phyloP scores from a whole-genome alignment of 148 eudicot species.

The Amaranthus palmeri region DNA sequence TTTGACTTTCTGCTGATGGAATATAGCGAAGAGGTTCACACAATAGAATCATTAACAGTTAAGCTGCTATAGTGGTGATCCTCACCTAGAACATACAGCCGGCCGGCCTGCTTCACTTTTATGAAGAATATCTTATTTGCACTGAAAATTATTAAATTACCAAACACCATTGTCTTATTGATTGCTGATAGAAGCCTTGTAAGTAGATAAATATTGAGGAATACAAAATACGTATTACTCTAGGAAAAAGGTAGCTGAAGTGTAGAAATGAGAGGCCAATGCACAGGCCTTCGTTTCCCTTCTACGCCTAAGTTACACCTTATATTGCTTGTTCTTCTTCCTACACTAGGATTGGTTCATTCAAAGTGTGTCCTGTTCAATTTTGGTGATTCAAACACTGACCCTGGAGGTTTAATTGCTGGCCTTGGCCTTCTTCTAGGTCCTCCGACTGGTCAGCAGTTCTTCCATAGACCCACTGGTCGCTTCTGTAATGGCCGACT shows the following conservation, averaged over 20 bases:
- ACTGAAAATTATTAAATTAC: neutral
- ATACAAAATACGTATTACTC: neutral
- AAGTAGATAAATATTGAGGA: constrained; percentile 12
- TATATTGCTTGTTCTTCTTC: neutral
- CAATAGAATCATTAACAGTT: neutral
- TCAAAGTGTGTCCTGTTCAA: constrained; percentile 35
- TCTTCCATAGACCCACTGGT: constrained; percentile 38
- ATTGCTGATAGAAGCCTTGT: constrained; percentile 2
- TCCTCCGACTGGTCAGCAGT: constrained; percentile 41
- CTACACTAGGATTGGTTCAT: constrained; percentile 10
- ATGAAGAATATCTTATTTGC: neutral
- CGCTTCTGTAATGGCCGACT: constrained; percentile 51
- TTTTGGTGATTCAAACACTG: constrained; percentile 41
- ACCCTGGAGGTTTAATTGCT: constrained; percentile 37
- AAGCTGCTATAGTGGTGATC: neutral
- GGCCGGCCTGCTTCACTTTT: neutral
- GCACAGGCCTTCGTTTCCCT: neutral
- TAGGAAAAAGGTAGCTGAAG: neutral
- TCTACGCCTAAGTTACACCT: constrained; percentile 7
- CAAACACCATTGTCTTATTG: constrained; percentile 4
- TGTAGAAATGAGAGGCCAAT: constrained; percentile 17
- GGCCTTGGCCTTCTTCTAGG: constrained; percentile 38
- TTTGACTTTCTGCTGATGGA: neutral
- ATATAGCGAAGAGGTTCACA: constrained; percentile 1
- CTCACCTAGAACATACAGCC: neutral